Conservation (phyloP, 306 rosid species). For the Trifolium pratense region DNA sequence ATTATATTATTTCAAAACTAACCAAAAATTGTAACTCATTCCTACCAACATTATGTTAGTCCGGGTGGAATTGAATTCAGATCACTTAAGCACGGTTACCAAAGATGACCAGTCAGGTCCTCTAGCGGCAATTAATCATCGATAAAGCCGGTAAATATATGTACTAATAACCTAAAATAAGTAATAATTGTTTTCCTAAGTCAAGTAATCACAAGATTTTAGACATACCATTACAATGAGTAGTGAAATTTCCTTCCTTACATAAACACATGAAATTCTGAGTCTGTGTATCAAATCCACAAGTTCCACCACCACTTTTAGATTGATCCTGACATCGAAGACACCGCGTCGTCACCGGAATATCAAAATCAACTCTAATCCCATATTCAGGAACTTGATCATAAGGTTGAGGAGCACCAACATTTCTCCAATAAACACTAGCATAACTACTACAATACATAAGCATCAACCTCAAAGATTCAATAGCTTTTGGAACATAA, state of each 20-base stretch:
- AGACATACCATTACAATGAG: conserved; percentile 69
- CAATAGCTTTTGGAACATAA: conserved; percentile 73
- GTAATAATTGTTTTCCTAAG: not conserved
- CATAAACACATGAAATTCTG: conserved; percentile 75
- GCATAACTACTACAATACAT: conserved; percentile 77
- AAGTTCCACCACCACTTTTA: conserved; percentile 81
- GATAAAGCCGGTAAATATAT: too few relatives aligned
- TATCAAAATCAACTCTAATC: conserved; percentile 73
- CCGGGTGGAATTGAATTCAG: not conserved
- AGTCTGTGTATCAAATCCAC: conserved; percentile 68
- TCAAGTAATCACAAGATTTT: not conserved
- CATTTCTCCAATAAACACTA: conserved; percentile 81
- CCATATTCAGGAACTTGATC: conserved; percentile 89
- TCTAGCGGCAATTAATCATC: too few relatives aligned
- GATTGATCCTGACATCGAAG: conserved; percentile 77
- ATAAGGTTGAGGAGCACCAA: conserved; percentile 69
- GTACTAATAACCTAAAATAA: too few relatives aligned
- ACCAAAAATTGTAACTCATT: not conserved
- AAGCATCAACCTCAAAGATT: conserved; percentile 77
- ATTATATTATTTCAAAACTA: too few relatives aligned
- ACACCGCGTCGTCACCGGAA: conserved; percentile 70
- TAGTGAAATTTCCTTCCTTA: conserved; percentile 64
- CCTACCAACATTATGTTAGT: not conserved
- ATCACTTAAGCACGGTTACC: too few relatives aligned
- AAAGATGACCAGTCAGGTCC: too few relatives aligned